Conservation (phyloP, 2,329 filamentous ascomycete species). For the Nemania abortiva region DNA sequence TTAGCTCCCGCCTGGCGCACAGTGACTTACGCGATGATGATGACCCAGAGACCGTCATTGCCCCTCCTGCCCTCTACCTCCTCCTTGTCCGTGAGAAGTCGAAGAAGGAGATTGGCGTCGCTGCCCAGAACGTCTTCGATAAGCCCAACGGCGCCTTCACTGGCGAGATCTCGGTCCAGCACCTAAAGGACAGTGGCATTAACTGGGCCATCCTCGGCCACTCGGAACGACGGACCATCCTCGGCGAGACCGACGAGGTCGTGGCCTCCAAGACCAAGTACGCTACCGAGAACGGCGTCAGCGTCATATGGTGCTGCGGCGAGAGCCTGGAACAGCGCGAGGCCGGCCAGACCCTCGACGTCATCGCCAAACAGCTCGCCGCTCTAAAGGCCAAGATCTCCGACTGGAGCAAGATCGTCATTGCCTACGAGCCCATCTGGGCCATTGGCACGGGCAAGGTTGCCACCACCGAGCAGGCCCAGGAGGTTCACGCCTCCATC, state of each 20-base stretch:
- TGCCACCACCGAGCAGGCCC: conserved; percentile 87
- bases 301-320: conserved; percentile 97
- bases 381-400: conserved; percentile 81
- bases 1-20: neutral
- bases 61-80: conserved; percentile 92
- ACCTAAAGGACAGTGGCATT: conserved; percentile 90
- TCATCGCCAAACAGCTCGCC: conserved; percentile 86
- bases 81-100: conserved; percentile 84
- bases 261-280: conserved; percentile 95
- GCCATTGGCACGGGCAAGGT: conserved; percentile 94
- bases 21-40: conserved; percentile 34
- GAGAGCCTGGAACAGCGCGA: conserved; percentile 96
- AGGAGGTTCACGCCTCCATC: conserved; percentile 94
- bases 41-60: conserved; percentile 86
- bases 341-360: conserved; percentile 83
- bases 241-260: conserved; percentile 86
- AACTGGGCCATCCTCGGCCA: conserved; percentile 94
- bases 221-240: conserved; percentile 91
- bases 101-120: conserved; percentile 81
- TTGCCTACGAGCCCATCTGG: conserved; percentile 99
- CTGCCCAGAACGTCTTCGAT: conserved; percentile 97
- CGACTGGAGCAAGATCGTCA: conserved; percentile 94
- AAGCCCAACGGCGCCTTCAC: conserved; percentile 98
- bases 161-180: conserved; percentile 91
- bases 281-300: conserved; percentile 85